Percentiles rank a stretch among this genome's conserved stretches.
phyloP scores from a whole-genome alignment of 768 basidiomycete species.

The Leccinum disarticulatum region DNA sequence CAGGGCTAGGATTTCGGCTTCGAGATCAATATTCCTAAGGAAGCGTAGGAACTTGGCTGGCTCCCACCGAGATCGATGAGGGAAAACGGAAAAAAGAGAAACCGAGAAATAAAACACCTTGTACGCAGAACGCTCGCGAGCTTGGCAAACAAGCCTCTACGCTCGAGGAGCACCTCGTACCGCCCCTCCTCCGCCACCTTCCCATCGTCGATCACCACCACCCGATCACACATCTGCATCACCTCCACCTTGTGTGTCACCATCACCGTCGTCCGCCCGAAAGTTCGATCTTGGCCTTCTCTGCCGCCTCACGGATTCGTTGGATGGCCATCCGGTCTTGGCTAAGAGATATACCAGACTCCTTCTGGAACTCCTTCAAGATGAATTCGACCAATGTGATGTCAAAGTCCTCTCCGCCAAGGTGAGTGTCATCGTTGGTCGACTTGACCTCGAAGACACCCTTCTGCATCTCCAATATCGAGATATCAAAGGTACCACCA shows the following conservation, averaged over 20 bases:
- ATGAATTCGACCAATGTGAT: constrained; percentile 84
- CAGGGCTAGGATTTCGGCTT: neutral
- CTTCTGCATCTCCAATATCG: constrained; percentile 98
- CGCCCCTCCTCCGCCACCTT: no score
- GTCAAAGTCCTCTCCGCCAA: constrained; percentile 97
- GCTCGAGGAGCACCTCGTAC: no score
- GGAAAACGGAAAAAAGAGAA: no score
- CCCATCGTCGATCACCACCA: no score
- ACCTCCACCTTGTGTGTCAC: no score
- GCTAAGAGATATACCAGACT: constrained; percentile 75
- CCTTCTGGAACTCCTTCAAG: constrained; percentile 92
- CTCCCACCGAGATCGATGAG: no score
- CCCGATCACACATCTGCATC: no score
- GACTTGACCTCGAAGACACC: constrained; percentile 99
- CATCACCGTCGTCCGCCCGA: no score
- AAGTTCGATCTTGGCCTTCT: constrained; percentile 99
- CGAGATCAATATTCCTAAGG: neutral
- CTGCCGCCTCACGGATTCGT: constrained; percentile 97
- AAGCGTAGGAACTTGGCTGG: neutral
- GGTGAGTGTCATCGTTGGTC: constrained; percentile 98
- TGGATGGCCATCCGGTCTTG: constrained; percentile 96
- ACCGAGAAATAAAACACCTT: no score
- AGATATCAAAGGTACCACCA: constrained; percentile 99
- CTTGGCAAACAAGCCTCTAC: no score
- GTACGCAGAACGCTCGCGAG: no score